phyloP scores from a whole-genome alignment of 148 eudicot species.

The Dysphania ambrosioides region DNA sequence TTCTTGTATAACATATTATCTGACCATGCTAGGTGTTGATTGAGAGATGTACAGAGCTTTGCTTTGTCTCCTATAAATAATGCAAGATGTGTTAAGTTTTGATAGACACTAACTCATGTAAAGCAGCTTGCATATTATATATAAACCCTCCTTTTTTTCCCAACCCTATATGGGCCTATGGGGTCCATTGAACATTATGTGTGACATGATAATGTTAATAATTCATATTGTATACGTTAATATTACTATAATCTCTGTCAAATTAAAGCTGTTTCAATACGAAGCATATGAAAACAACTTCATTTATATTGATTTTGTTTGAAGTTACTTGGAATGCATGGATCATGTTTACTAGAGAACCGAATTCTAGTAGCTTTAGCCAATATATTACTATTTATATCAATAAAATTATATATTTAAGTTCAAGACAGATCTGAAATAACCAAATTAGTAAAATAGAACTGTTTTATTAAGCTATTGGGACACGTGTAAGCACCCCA shows the following conservation, averaged over 20 bases:
- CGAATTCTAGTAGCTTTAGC: background rate
- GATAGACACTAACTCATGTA: background rate
- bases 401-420: background rate
- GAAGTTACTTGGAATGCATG: slow-evolving; percentile 2
- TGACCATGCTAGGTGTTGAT: slow-evolving; percentile 17
- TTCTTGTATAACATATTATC: background rate
- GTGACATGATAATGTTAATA: slow-evolving; percentile 24
- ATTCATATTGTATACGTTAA: slow-evolving; percentile 6
- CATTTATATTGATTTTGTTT: background rate
- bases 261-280: slow-evolving; percentile 20
- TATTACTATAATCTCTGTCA: background rate
- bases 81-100: slow-evolving; percentile 10
- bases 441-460: background rate
- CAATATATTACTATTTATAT: background rate
- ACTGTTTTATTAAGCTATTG: slow-evolving; percentile 2
- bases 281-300: slow-evolving; percentile 17
- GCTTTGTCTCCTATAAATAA: slow-evolving; percentile 23
- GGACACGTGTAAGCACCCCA: slow-evolving; percentile 27
- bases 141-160: background rate
- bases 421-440: background rate
- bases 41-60: slow-evolving; percentile 1
- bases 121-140: background rate
- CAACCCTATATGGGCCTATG: slow-evolving; percentile 15
- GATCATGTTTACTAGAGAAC: background rate
- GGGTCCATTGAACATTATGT: slow-evolving; percentile 20